phyloP scores from a whole-genome alignment of 495 filamentous ascomycete genomes.

The Terfezia claveryi region DNA sequence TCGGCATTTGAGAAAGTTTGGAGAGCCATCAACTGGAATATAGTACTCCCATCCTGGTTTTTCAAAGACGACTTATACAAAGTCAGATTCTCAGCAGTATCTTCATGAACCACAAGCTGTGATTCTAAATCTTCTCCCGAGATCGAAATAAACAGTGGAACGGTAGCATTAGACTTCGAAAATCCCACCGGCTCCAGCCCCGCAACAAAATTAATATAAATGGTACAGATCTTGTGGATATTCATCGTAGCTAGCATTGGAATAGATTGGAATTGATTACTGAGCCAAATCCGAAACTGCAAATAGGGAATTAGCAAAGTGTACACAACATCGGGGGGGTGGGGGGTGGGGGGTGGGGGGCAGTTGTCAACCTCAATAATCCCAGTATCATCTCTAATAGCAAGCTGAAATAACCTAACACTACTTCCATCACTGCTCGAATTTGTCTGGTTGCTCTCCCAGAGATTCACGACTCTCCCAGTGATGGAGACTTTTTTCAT shows the following conservation, averaged over 20 bases:
- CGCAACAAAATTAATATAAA: not conserved
- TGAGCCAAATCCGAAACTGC: not conserved
- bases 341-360: too few species aligned
- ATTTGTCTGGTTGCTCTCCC: not conserved
- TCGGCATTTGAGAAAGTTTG: not conserved
- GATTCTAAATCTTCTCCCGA: not conserved
- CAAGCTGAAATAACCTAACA: not conserved
- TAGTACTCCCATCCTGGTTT: not conserved
- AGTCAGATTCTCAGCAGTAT: not conserved
- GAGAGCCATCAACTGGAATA: not conserved
- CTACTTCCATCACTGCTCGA: not conserved
- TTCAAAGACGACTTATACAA: not conserved
- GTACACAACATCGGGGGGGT: not conserved
- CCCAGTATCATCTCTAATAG: not conserved
- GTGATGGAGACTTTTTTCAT: not conserved
- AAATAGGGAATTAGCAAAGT: not conserved
- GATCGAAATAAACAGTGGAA: not conserved
- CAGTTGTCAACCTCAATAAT: not conserved
- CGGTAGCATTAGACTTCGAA: not conserved
- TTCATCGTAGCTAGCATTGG: not conserved
- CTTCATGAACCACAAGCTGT: not conserved
- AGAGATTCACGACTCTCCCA: not conserved
- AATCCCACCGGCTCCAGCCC: not conserved
- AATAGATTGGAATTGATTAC: not conserved
- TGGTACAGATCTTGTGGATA: not conserved